Evolutionary conservation across 2,329 filamentous ascomycete species (phyloP).

Genomic region (Penicillium sp.): DNA sequence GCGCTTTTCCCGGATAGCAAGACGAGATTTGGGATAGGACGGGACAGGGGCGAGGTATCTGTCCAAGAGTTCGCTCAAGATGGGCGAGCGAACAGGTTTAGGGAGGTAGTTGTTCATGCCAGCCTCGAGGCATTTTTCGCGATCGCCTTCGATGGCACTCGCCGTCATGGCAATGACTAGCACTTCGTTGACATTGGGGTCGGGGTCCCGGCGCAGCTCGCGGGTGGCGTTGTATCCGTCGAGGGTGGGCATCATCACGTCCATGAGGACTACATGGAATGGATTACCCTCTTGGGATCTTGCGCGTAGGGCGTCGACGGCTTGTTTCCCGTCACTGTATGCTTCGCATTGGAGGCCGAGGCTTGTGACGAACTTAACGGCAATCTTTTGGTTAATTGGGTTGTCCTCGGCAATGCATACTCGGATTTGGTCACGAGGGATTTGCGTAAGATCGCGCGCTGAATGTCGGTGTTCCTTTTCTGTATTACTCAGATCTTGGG

Average conservation of each 20-base stretch:
- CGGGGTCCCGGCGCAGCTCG: constrained; percentile 70
- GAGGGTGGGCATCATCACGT: constrained; percentile 91
- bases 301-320: constrained; percentile 76
- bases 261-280: constrained; percentile 91
- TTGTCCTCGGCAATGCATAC: constrained; percentile 96
- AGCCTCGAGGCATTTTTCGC: constrained; percentile 90
- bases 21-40: constrained; percentile 33
- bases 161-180: constrained; percentile 98
- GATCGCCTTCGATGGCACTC: constrained; percentile 86
- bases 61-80: constrained; percentile 78
- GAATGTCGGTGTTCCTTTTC: constrained; percentile 43
- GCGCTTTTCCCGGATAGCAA: constrained; percentile 30
- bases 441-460: constrained; percentile 64
- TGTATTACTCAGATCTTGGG: constrained; percentile 44
- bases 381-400: constrained; percentile 89
- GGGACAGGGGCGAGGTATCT: constrained; percentile 57
- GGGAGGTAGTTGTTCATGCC: constrained; percentile 98
- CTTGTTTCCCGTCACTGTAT: constrained; percentile 83
- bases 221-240: constrained; percentile 91
- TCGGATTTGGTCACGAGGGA: constrained; percentile 73
- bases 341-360: constrained; percentile 84
- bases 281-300: constrained; percentile 68
- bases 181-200: constrained; percentile 72
- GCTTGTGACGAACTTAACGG: constrained; percentile 81
- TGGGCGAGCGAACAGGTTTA: constrained; percentile 86